Base-by-base conservation (phyloP, 371 early-diverging fungal genomes). In the Syncephalis fuscata region DNA sequence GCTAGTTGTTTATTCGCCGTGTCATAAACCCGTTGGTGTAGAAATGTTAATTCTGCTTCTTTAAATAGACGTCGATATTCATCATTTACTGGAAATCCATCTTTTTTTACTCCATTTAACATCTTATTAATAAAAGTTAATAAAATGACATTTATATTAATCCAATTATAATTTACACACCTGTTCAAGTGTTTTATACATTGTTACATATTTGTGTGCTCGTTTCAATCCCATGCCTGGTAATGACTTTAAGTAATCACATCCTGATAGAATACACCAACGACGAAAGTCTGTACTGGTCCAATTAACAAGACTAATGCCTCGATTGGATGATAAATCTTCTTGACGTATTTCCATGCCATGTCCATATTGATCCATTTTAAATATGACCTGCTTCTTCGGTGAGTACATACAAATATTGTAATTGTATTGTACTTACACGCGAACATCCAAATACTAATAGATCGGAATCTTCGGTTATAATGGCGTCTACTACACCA, bases 381-480 rank as follows among this genome's bases (percentile, higher is more conserved):
- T 92, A 58, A 73, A 74, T 4, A 96, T 62, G n/a, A 80, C 69
- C 67, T 37, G 19, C 17, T 7, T 16, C 27, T 19, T 36, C 25
- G n/a, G 21, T 51, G 17, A 16, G 15, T 45, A 2, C 24, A 11
- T 50, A 2, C 3, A 42, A 42, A n/a, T n/a, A n/a, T n/a, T n/a
- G n/a, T n/a, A n/a, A n/a, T n/a, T n/a, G n/a, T n/a, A n/a, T 1
- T 27, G 22, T 11, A 56, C 54, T 16, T 49, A 89, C 74, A n/a
- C 65, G 63, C 15, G 67, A 57, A 57, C 89, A 89, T 0, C 97
- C 99, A 76, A 88, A 99, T 2, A 85, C 88, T 2, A 99, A 64
- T 32, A 99, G 55, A 63, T 99, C 99, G 2, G 93, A 92, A 62
- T 99, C 99, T 67, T 98, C 98, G 0, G 99, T 93, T 8, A 98